phyloP scores from a whole-genome alignment of 345 rosid species.

The rapeseed (Brassica napus) region Da-Ae NC_063452.1:14133001-14133500 shows the following conservation, averaged over 20 bases:
- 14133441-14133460: neutral
- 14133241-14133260: neutral
- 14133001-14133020: neutral
- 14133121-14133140: neutral
- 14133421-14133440: neutral
- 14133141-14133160: slow-evolving; percentile 29
- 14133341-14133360: neutral
- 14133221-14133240: neutral
- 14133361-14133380: neutral
- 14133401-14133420: neutral
- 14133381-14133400: neutral
- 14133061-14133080: neutral
- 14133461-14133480: slow-evolving; percentile 45
- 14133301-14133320: too few species aligned
- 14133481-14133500: too few species aligned
- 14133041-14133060: slow-evolving; percentile 22
- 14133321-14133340: too few species aligned
- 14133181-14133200: neutral
- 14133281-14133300: too few species aligned
- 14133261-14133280: too few species aligned
- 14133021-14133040: slow-evolving; percentile 27
- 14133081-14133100: neutral
- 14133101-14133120: neutral
- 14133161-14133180: too few species aligned
- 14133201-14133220: neutral